Evolutionary conservation across 441 rosid genomes (phyloP).

Genomic region (Codiaeum variegatum): DNA sequence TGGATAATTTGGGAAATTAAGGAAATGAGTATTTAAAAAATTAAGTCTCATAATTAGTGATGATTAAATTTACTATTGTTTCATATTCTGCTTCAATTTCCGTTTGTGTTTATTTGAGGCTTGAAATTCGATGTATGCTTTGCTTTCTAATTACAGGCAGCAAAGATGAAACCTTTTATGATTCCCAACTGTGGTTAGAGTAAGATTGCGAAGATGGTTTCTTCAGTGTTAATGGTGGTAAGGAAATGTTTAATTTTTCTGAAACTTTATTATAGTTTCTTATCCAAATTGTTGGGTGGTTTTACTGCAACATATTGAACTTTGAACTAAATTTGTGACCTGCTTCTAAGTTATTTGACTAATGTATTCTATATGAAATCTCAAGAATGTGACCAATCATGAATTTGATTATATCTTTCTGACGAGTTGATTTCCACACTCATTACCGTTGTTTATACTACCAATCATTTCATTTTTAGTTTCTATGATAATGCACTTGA

Average conservation of each 20-base stretch:
- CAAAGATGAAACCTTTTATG: slow-evolving; percentile 86
- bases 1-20: neutral
- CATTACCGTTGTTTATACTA: neutral
- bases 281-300: neutral
- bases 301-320: neutral
- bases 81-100: neutral
- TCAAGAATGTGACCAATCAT: neutral
- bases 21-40: neutral
- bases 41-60: neutral
- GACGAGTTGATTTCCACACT: neutral
- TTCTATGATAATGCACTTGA: too few species aligned
- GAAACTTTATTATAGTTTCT: neutral
- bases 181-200: slow-evolving; percentile 66
- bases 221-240: slow-evolving; percentile 89
- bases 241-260: slow-evolving; percentile 20
- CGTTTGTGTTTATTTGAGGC: neutral
- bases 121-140: neutral
- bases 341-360: neutral
- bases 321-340: neutral
- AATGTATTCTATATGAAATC: neutral
- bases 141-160: slow-evolving; percentile 51
- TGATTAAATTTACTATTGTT: neutral
- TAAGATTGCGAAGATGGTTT: slow-evolving; percentile 88
- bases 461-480: too few species aligned
- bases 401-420: neutral